A percentile compares a stretch with the other conserved stretches of the same genome.
Evolutionary conservation across 1,284 basidiomycete species (phyloP).

Genomic region (Ustilago loliicola): DNA sequence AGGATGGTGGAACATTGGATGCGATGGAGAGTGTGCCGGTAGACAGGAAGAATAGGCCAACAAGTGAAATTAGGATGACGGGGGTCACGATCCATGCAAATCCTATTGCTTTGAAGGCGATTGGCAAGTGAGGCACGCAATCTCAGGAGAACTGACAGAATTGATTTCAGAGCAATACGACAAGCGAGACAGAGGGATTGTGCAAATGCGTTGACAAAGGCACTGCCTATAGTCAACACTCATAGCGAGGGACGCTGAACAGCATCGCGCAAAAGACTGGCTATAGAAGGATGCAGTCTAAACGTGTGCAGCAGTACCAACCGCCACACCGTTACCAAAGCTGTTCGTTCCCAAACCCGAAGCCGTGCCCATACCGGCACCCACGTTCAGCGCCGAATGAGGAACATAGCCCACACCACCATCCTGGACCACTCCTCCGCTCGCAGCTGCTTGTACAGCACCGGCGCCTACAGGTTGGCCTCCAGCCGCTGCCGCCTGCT

Average conservation of each 20-base stretch:
- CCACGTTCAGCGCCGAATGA: conserved; percentile 17
- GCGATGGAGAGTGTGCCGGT: conserved; percentile 83
- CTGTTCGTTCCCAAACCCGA: conserved; percentile 14
- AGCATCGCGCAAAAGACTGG: too few species aligned
- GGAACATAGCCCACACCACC: conserved; percentile 32
- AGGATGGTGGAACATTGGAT: conserved; percentile 60
- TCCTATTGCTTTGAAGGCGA: conserved; percentile 80
- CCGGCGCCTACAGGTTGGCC: not conserved
- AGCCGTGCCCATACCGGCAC: not conserved
- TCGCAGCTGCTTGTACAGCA: not conserved
- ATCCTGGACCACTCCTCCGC: conserved; percentile 10
- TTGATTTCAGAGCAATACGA: too few species aligned
- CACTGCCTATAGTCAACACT: too few species aligned
- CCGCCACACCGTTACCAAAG: conserved; percentile 35
- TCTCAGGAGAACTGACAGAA: too few species aligned
- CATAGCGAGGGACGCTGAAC: too few species aligned
- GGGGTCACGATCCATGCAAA: conserved; percentile 94
- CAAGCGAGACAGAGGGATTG: too few species aligned
- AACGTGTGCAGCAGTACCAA: conserved; percentile 31
- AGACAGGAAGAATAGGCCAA: conserved; percentile 87
- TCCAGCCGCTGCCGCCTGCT: not conserved
- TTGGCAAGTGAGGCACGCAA: conserved; percentile 24
- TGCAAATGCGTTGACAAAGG: too few species aligned
- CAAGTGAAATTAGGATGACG: conserved; percentile 84
- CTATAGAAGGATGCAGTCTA: not conserved